Percentiles rank a stretch among this genome's conserved stretches.
Conservation (phyloP, 768 basidiomycete species). For the Tubosaeta sp. region DNA sequence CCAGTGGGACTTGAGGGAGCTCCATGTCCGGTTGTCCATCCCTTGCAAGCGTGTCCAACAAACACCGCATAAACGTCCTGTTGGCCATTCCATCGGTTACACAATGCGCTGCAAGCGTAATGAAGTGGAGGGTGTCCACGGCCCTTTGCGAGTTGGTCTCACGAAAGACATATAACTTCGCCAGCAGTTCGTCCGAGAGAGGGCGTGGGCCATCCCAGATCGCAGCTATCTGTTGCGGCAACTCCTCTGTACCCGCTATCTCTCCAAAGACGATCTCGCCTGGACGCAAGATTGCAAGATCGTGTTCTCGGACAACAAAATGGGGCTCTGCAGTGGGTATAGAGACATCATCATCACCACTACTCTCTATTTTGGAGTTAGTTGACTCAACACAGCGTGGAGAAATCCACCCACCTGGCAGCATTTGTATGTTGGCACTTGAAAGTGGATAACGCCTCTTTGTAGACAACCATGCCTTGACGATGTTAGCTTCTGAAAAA, state of each 20-base stretch:
- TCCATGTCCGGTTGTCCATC: not conserved
- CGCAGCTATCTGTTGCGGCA: not conserved
- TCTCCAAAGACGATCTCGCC: not conserved
- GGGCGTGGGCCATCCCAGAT: not conserved
- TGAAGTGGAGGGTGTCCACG: constrained; percentile 35
- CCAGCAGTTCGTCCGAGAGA: not conserved
- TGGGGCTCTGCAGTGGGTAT: not conserved
- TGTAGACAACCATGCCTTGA: constrained; percentile 1
- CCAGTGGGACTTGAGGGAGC: not conserved
- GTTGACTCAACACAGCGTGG: not conserved
- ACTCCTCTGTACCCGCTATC: not conserved
- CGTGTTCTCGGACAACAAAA: constrained; percentile 7
- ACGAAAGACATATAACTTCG: not conserved
- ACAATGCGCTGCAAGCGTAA: constrained; percentile 43
- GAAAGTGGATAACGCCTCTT: constrained; percentile 1
- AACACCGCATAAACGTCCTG: constrained; percentile 38
- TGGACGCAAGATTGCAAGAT: constrained; percentile 27
- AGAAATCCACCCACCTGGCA: not conserved
- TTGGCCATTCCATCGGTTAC: constrained; percentile 50
- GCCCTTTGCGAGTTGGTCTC: not conserved
- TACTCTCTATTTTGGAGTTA: not conserved
- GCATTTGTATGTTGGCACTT: not conserved
- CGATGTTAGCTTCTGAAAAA: not conserved
- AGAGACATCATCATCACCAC: not conserved
- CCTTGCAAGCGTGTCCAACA: not conserved